Evolutionary conservation across 176 grass and related monocot species (phyloP).

Genomic region (Zoysia japonica): DNA sequence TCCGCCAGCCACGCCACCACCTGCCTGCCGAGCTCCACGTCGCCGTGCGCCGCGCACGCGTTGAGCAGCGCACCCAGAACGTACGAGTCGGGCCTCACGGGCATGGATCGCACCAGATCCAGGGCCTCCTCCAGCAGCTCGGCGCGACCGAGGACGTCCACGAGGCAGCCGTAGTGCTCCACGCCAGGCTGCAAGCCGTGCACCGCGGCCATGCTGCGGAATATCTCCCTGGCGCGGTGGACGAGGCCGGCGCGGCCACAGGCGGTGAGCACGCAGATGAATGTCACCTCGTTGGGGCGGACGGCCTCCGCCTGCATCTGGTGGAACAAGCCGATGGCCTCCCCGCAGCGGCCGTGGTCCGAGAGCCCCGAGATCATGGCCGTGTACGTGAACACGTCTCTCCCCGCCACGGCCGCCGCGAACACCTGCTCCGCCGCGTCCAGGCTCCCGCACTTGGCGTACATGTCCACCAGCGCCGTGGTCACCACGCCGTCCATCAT

Average conservation of each 20-base stretch:
- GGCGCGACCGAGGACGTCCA: constrained; percentile 59
- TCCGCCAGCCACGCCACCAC: constrained; percentile 34
- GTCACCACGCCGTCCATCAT: constrained; percentile 36
- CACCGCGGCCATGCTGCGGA: constrained; percentile 36
- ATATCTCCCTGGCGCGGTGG: constrained; percentile 30
- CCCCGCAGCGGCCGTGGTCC: constrained; percentile 36
- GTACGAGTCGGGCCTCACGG: constrained; percentile 58
- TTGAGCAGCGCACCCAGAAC: constrained; percentile 67
- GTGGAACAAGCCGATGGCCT: constrained; percentile 44
- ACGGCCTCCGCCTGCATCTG: constrained; percentile 48
- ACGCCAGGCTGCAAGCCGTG: constrained; percentile 41
- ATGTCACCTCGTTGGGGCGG: constrained; percentile 66
- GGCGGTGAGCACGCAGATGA: constrained; percentile 57
- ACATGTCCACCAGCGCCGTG: constrained; percentile 74
- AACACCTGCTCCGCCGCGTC: constrained; percentile 52
- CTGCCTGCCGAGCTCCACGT: constrained; percentile 24
- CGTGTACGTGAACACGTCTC: constrained; percentile 63
- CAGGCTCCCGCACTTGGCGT: constrained; percentile 68
- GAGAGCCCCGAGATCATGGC: constrained; percentile 69
- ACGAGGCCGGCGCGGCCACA: constrained; percentile 49
- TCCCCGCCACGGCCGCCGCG: not conserved
- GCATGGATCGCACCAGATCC: constrained; percentile 41
- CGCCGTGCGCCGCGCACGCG: constrained; percentile 44
- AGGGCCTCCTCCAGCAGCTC: constrained; percentile 45
- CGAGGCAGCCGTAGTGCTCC: constrained; percentile 69